Conservation (phyloP, 495 filamentous ascomycete genomes). For the Podospora appendiculata region DNA sequence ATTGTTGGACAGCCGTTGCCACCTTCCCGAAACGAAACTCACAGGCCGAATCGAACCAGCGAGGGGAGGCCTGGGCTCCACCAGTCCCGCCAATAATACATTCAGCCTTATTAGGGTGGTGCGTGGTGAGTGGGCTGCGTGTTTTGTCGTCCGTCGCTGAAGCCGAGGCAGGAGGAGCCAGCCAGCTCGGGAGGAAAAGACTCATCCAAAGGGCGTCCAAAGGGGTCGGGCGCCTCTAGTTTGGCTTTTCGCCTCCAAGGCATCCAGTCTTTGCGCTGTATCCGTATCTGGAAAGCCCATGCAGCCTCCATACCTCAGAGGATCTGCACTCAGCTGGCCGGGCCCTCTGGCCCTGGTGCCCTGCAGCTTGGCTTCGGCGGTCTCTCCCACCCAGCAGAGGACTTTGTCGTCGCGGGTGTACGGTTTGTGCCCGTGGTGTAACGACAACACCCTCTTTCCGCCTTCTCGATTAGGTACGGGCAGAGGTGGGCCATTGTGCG, state of each 20-base stretch:
- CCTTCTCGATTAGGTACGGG: conserved; percentile 5
- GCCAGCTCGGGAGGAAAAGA: not conserved
- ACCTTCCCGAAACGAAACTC: conserved; percentile 3
- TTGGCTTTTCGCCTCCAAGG: not conserved
- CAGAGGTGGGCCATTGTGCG: not conserved
- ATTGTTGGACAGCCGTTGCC: not conserved
- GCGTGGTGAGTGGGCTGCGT: not conserved
- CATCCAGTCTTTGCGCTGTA: too few relatives aligned
- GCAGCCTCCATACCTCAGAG: too few relatives aligned
- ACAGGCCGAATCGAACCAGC: not conserved
- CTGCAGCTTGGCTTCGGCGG: too few relatives aligned
- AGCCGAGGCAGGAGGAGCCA: conserved; percentile 1
- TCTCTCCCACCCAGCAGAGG: too few relatives aligned
- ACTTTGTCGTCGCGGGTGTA: too few relatives aligned
- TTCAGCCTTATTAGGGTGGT: not conserved
- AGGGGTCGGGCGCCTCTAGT: too few relatives aligned
- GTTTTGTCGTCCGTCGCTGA: not conserved
- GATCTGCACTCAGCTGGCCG: too few relatives aligned
- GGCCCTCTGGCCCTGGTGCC: too few relatives aligned
- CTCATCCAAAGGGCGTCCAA: not conserved
- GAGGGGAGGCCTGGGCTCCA: not conserved
- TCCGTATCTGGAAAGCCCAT: not conserved
- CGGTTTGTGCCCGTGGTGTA: too few relatives aligned
- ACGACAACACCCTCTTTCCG: not conserved
- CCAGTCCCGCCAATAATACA: not conserved